These are phyloP conservation scores for Apiospora sp. DNA, from an alignment of 2,329 filamentous ascomycete genomes.

Conservation along the genomic window DNA sequence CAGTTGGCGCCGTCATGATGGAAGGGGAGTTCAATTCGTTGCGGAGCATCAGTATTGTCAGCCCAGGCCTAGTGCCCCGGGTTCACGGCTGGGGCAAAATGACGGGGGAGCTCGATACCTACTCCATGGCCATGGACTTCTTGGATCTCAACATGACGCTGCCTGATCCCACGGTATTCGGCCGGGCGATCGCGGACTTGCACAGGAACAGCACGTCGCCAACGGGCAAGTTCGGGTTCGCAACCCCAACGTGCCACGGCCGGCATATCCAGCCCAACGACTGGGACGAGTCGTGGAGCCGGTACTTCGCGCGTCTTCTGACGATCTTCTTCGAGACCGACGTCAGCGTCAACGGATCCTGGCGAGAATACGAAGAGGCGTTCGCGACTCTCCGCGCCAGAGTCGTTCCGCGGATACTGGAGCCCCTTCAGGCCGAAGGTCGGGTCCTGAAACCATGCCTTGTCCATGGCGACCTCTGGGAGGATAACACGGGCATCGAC, in stretches of 20 bases:
- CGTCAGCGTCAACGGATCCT: slow-evolving; percentile 33
- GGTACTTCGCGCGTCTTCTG: slow-evolving; percentile 35
- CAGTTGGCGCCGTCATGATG: slow-evolving; percentile 27
- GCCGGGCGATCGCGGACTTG: slow-evolving; percentile 32
- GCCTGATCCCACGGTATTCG: slow-evolving; percentile 32
- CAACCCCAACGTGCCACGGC: slow-evolving; percentile 32
- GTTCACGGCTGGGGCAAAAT: slow-evolving; percentile 13
- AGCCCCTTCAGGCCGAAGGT: slow-evolving; percentile 27
- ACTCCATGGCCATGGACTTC: slow-evolving; percentile 33
- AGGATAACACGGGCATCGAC: slow-evolving; percentile 33
- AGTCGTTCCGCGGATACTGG: slow-evolving; percentile 32
- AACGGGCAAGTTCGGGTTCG: slow-evolving; percentile 34
- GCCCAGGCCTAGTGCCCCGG: slow-evolving; percentile 28
- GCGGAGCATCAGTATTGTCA: slow-evolving; percentile 27
- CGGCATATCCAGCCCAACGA: slow-evolving; percentile 27
- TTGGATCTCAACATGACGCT: slow-evolving; percentile 25
- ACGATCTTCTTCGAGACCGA: slow-evolving; percentile 33
- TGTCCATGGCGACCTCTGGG: slow-evolving; percentile 37
- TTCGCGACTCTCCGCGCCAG: slow-evolving; percentile 29
- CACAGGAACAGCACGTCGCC: slow-evolving; percentile 35
- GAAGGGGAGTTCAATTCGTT: slow-evolving; percentile 29
- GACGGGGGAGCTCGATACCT: background rate
- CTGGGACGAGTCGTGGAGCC: slow-evolving; percentile 29
- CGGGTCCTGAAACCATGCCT: slow-evolving; percentile 31
- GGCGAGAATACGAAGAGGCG: slow-evolving; percentile 33